phyloP scores from a whole-genome alignment of 805 yeast genomes.

The Teunomyces barrocoloradensis region DNA sequence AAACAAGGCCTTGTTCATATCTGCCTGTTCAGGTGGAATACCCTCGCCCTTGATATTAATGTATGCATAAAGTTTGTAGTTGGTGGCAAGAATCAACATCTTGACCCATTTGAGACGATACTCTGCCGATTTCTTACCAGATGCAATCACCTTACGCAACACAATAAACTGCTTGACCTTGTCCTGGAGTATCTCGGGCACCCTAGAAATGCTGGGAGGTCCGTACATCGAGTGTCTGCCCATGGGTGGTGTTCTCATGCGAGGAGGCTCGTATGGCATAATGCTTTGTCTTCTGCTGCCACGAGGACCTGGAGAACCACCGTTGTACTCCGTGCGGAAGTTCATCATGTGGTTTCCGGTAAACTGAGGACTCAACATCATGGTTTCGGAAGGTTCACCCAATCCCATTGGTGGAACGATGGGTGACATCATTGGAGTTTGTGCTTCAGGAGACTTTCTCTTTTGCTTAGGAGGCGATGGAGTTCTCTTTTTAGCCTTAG shows the following conservation, averaged over 20 bases:
- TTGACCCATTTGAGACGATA: slow-evolving; percentile 43
- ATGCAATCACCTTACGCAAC: slow-evolving; percentile 35
- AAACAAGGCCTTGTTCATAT: slow-evolving; percentile 32
- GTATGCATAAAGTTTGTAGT: slow-evolving; percentile 37
- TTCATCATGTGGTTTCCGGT: slow-evolving; percentile 16
- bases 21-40: slow-evolving; percentile 27
- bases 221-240: slow-evolving; percentile 7
- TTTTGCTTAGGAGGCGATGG: not conserved
- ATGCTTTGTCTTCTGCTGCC: slow-evolving; percentile 18
- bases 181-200: slow-evolving; percentile 23
- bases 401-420: slow-evolving; percentile 4
- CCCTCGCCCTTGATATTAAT: slow-evolving; percentile 43
- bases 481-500: slow-evolving; percentile 1
- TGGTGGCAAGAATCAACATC: slow-evolving; percentile 39
- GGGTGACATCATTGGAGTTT: slow-evolving; percentile 4
- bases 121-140: slow-evolving; percentile 42
- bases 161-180: slow-evolving; percentile 34
- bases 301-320: slow-evolving; percentile 5
- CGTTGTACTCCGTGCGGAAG: slow-evolving; percentile 10
- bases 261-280: not conserved
- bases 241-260: slow-evolving; percentile 1
- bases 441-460: slow-evolving; percentile 3
- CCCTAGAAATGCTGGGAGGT: slow-evolving; percentile 10
- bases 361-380: slow-evolving; percentile 9
- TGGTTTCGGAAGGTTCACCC: slow-evolving; percentile 4